phyloP scores from a whole-genome alignment of 345 rosid species.

The Populus deltoides region DNA sequence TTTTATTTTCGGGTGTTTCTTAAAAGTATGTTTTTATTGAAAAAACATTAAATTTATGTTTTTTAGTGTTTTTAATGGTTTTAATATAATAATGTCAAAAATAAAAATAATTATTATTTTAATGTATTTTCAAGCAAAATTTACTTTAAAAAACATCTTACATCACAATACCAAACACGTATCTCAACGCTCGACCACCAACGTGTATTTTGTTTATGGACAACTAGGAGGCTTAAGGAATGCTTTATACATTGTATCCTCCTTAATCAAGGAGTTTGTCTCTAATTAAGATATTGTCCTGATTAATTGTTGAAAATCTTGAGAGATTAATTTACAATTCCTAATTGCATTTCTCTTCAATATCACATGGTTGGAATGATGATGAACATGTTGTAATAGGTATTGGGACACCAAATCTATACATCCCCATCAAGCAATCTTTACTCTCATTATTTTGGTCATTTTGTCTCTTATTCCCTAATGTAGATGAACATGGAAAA shows the following conservation, averaged over 20 bases:
- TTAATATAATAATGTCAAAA: rapidly evolving
- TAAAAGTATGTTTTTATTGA: no score
- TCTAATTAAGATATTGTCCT: neutral
- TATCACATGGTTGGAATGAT: neutral
- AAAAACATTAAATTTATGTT: no score
- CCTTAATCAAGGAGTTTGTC: neutral
- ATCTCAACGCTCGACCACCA: rapidly evolving
- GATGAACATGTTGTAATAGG: neutral
- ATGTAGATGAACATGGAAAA: slow-evolving; percentile 14
- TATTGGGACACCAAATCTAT: slow-evolving; percentile 7
- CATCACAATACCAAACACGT: no score
- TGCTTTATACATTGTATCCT: neutral
- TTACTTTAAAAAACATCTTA: no score
- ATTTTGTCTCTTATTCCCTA: slow-evolving; percentile 12
- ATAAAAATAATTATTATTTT: no score
- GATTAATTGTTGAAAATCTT: neutral
- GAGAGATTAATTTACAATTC: neutral
- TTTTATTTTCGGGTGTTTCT: no score
- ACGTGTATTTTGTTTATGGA: neutral
- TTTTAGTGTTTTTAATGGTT: no score
- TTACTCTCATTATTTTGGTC: slow-evolving; percentile 11
- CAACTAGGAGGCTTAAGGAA: neutral
- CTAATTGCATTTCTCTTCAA: neutral
- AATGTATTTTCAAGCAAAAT: neutral
- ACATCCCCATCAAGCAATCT: slow-evolving; percentile 32